Base-by-base conservation (phyloP, 1,284 basidiomycete genomes). In the Boletus semigastroideus region DNA sequence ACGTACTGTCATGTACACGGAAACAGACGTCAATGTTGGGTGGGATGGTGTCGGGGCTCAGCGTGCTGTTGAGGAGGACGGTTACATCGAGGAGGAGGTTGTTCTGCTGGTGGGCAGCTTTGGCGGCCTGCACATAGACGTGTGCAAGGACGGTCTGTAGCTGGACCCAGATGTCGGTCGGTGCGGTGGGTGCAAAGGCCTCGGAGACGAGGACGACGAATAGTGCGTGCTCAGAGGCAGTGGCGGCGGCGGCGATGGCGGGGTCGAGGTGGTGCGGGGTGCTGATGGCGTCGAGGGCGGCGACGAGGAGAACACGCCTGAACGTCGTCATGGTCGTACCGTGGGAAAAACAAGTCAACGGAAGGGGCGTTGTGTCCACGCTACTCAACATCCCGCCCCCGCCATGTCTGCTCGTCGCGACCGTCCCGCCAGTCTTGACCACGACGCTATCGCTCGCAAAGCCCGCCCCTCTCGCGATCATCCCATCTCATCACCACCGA, bases 81-180 rank as follows among this genome's bases (percentile, higher is more conserved):
- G 87, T 82, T 46, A 91, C 72, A 48, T 86, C 76, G 73, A 92
- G 78, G 42, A 90, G 75, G 34, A 90, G 72, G 52, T 82, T 83
- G 66, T 79, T 78, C 62, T 78, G 66, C 40, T 82, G 78, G 65
- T 87, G 81, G n/a, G 86, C 84, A 37, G 81, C 76, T 56, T 78
- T 83, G 20, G 84, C 84, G 16, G 87, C 84, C 61, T 87, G 84
- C 9, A 89, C 85, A 63, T 90, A 90, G 44, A 85, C 79, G 64
- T 80, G 87, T 0, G 87, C 86, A 55, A 90, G 73, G 31, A 90
- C 72, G 10, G 77, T 70, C 68, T 90, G 87, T 2, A 90, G 76
- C 25, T 76, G 75, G 53, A 80, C 71, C 79, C 83, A 90, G 39
- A 66, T 66, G 16, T 66, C 69, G n/a, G 79, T 61, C 8, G 69